Evolutionary conservation across 768 basidiomycete genomes (phyloP), one percentile per base, ranked within the genome.

Genomic region (Mycena capillaripes): DNA sequence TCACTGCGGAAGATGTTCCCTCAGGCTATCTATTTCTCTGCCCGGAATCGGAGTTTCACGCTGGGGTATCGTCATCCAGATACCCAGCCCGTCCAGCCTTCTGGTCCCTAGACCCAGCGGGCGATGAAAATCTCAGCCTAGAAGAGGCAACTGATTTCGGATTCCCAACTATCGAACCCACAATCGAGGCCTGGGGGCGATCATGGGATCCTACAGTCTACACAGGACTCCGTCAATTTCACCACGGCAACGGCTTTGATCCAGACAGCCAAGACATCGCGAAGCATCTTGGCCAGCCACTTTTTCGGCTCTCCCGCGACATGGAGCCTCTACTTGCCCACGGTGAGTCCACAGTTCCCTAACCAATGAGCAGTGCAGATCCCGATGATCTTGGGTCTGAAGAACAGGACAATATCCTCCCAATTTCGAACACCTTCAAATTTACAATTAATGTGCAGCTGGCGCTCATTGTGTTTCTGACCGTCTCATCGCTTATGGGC

Each of bases 51-150:
- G 55, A 66, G 8, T 19, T 66, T 19, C 40, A 34, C 0, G 3
- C 19, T 2, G 21, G 19, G 4, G 6, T 27, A n/a, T 1, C 4
- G 0, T 44, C 55, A 16, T 56, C 46, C 23, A 17, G 30, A 9
- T 30, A 21, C 6, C 65, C 53, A 16, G 21, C 44, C 5, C 23
- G 40, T 52, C 55, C 53, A 2, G 65, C 42, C 2, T 57, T 57
- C 30, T 66, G 65, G 65, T 66, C 65, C 27, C 55, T 66, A 21
- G 38, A 57, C 46, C 42, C 65, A 23, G 44, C 55, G 0, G 55
- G 55, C 4, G 5, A 3, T 12, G 42, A 29, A n/a, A 38, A 21
- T 0, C 65, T 66, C 25, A 32, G 29, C 21, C 10, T 5, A n/a
- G 29, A n/a, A 2, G 40, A 66, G 16, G 65, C 65, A 0, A 8